Conservation (phyloP, 2,329 filamentous ascomycete species). For the Onygenales sp. region DNA sequence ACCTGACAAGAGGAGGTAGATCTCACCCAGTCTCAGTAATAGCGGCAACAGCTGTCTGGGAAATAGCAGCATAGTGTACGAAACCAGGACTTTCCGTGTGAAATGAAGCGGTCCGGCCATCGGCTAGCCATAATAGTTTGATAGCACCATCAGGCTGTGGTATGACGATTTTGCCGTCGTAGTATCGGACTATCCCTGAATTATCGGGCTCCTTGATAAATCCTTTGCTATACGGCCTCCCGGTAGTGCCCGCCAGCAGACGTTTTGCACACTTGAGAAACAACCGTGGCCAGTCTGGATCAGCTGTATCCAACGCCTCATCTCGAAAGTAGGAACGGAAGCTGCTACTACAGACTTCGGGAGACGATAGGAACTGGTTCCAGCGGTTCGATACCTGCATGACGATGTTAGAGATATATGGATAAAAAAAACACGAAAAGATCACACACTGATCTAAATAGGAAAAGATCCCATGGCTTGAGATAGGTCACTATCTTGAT, state of each 20-base stretch:
- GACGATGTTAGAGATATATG: too few relatives aligned
- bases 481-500: slow-evolving; percentile 18
- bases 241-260: slow-evolving; percentile 15
- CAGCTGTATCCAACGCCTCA: not conserved
- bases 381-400: slow-evolving; percentile 26
- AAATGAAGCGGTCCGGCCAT: slow-evolving; percentile 4
- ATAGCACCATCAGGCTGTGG: not conserved
- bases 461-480: slow-evolving; percentile 19
- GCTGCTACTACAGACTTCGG: slow-evolving; percentile 11
- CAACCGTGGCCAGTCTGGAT: slow-evolving; percentile 1
- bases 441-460: slow-evolving; percentile 19
- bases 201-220: not conserved
- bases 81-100: slow-evolving; percentile 16
- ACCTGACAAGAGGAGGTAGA: slow-evolving; percentile 5
- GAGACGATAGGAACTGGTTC: slow-evolving; percentile 20
- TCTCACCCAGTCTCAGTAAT: slow-evolving; percentile 16
- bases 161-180: not conserved
- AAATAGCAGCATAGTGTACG: slow-evolving; percentile 14
- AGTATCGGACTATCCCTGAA: not conserved
- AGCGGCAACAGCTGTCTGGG: slow-evolving; percentile 14
- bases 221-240: slow-evolving; percentile 10
- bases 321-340: slow-evolving; percentile 9
- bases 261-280: slow-evolving; percentile 15
- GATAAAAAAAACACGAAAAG: not conserved
- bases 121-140: not conserved